A percentile compares a stretch with the other conserved stretches of the same genome.
These are phyloP conservation scores for Hericium alpestre DNA, from an alignment of 768 basidiomycete species.

Conservation along the genomic window DNA sequence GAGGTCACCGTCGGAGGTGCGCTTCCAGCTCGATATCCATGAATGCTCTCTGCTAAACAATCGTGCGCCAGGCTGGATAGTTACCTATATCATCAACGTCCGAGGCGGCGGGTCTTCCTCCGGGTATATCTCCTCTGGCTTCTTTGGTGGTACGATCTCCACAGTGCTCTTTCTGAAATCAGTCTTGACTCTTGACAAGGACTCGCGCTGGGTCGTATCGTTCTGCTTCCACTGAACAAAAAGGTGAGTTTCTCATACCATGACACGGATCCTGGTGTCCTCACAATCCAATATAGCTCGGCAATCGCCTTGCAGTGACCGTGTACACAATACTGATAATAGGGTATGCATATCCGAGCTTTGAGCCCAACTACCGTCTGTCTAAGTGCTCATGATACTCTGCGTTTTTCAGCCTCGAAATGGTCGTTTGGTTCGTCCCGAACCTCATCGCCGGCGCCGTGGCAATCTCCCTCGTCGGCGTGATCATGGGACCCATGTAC, in stretches of 20 bases:
- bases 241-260: constrained; percentile 16
- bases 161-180: neutral
- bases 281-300: constrained; percentile 5
- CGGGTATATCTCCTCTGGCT: constrained; percentile 50
- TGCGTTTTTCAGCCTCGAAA: constrained; percentile 33
- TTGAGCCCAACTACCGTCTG: constrained; percentile 1
- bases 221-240: neutral
- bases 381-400: neutral
- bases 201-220: constrained; percentile 1
- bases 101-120: constrained; percentile 36
- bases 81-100: constrained; percentile 41
- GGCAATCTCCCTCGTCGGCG: constrained; percentile 51
- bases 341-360: constrained; percentile 3
- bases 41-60: neutral
- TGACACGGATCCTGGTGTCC: no score
- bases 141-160: constrained; percentile 36
- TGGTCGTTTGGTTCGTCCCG: constrained; percentile 61
- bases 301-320: neutral
- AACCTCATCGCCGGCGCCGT: constrained; percentile 56
- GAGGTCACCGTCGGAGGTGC: constrained; percentile 29
- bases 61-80: constrained; percentile 46
- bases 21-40: neutral
- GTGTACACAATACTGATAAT: neutral
- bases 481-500: constrained; percentile 69
- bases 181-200: neutral